Percentiles rank a stretch among this genome's conserved stretches.
These are phyloP conservation scores for Fusarium solani-melongenae DNA, from an alignment of 2,329 filamentous ascomycete genomes.

Conservation along the genomic window DNA sequence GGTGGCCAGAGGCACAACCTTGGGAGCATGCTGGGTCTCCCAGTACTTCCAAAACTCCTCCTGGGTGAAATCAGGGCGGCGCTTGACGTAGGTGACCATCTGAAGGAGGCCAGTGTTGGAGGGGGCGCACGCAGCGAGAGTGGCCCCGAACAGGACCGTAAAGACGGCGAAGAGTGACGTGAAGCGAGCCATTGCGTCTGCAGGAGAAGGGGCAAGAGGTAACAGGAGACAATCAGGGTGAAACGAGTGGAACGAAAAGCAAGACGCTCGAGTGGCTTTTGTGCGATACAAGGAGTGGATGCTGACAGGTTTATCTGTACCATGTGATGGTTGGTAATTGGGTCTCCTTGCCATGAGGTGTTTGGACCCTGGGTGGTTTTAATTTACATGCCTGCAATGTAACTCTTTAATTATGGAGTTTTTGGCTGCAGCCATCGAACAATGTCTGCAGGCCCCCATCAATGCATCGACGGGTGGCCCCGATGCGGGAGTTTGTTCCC, in stretches of 20 bases:
- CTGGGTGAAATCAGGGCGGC: slow-evolving; percentile 37
- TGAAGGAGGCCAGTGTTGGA: slow-evolving; percentile 47
- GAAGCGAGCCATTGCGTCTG: slow-evolving; percentile 21
- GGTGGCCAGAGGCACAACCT: slow-evolving; percentile 41
- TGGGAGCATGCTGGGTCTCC: slow-evolving; percentile 45
- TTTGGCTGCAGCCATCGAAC: neutral
- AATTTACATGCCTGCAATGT: neutral
- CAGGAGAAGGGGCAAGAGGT: neutral
- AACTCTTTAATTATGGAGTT: neutral
- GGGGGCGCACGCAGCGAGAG: slow-evolving; percentile 46
- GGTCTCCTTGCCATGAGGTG: neutral
- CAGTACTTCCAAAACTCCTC: slow-evolving; percentile 46
- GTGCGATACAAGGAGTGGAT: neutral
- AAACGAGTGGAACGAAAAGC: neutral
- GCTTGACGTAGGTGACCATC: slow-evolving; percentile 47
- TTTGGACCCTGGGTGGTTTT: neutral
- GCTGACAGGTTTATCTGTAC: neutral
- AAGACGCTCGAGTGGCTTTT: neutral
- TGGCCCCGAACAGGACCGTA: slow-evolving; percentile 4
- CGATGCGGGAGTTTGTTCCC: neutral
- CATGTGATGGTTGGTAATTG: neutral
- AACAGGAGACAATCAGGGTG: neutral
- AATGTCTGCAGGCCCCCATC: neutral
- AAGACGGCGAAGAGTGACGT: neutral
- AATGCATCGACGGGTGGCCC: neutral